phyloP scores from a whole-genome alignment of 2,329 filamentous ascomycete species.

The Aspergillus alliaceus region DNA sequence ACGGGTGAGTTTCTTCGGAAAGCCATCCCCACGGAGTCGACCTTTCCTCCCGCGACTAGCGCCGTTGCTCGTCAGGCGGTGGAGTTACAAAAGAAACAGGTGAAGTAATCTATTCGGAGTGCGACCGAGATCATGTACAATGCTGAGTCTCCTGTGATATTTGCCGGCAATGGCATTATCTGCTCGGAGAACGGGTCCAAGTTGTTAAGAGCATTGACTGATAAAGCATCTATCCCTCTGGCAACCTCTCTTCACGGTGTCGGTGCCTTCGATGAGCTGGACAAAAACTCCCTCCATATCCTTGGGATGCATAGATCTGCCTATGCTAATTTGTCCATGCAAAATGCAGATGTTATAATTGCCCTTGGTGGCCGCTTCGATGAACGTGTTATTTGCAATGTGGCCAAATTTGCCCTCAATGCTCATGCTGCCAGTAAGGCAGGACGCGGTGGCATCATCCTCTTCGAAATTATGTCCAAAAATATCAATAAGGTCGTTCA shows the following conservation, averaged over 20 bases:
- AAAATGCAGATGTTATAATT: conserved; percentile 93
- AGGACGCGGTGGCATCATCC: conserved; percentile 92
- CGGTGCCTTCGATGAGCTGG: conserved; percentile 87
- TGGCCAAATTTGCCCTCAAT: conserved; percentile 83
- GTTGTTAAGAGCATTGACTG: conserved; percentile 79
- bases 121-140: no score
- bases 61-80: conserved; percentile 77
- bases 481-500: conserved; percentile 99
- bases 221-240: conserved; percentile 89
- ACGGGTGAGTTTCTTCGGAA: conserved; percentile 80
- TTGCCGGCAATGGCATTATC: conserved; percentile 89
- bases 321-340: conserved; percentile 97
- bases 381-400: conserved; percentile 82
- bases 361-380: conserved; percentile 93
- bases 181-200: conserved; percentile 76
- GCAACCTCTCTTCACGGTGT: conserved; percentile 94
- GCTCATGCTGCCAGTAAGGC: conserved; percentile 80
- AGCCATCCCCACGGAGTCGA: conserved; percentile 76
- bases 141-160: conserved; percentile 94
- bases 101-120: no score
- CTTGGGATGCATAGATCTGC: conserved; percentile 97
- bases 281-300: conserved; percentile 96
- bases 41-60: conserved; percentile 77
- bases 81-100: conserved; percentile 69
- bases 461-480: conserved; percentile 99